A percentile compares a stretch with the other conserved stretches of the same genome.
phyloP scores from a whole-genome alignment of 2,329 filamentous ascomycete species.

The Aspergillus chevalieri region DNA sequence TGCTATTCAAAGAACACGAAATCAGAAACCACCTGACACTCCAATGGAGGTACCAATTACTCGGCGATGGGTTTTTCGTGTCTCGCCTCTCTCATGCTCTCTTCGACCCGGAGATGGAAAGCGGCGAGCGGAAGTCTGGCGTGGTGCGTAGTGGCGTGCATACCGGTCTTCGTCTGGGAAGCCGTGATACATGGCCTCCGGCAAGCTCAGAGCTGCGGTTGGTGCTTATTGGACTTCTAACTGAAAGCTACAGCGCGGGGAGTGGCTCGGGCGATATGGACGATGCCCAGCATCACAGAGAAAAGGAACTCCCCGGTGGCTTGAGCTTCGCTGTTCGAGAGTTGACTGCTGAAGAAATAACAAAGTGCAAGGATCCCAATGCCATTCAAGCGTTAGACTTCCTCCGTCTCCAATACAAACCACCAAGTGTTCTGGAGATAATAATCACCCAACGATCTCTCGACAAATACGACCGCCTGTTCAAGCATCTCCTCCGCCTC shows the following conservation, averaged over 20 bases:
- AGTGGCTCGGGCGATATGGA: conserved; percentile 13
- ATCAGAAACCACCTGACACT: conserved; percentile 66
- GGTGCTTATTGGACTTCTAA: conserved; percentile 76
- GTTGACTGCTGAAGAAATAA: conserved; percentile 69
- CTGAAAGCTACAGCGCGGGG: conserved; percentile 59
- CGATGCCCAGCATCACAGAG: conserved; percentile 18
- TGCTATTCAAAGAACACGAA: conserved; percentile 69
- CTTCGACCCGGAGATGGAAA: conserved; percentile 76
- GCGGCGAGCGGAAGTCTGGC: conserved; percentile 66
- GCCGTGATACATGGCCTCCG: conserved; percentile 80
- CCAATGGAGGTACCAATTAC: conserved; percentile 73
- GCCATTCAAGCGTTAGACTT: conserved; percentile 90
- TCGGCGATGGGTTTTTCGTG: conserved; percentile 79
- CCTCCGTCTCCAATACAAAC: conserved; percentile 75
- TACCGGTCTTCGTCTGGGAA: conserved; percentile 79
- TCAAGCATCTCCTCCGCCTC: conserved; percentile 70
- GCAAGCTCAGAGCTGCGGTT: conserved; percentile 89
- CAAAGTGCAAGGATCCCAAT: conserved; percentile 74
- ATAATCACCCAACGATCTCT: conserved; percentile 68
- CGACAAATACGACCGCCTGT: conserved; percentile 77
- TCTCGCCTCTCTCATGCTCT: conserved; percentile 73
- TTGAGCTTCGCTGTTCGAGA: conserved; percentile 81
- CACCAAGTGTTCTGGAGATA: conserved; percentile 63
- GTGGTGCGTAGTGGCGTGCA: conserved; percentile 61
- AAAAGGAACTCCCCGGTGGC: conserved; percentile 55